Evolutionary conservation across 495 filamentous ascomycete species (phyloP).

Genomic region (Lasiosphaeria ovina): DNA sequence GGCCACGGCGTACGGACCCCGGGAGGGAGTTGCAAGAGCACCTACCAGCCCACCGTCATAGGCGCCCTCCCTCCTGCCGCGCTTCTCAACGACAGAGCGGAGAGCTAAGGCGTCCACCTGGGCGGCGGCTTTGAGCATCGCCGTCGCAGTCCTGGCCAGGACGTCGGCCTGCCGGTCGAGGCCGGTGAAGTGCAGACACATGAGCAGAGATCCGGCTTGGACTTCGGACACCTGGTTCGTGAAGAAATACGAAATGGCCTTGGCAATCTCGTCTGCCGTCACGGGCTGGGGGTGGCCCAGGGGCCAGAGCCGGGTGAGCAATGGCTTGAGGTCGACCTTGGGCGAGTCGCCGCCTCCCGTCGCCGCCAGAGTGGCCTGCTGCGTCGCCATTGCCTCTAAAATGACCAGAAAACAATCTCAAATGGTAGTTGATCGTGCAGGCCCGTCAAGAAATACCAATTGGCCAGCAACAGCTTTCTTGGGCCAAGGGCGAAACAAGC

Average conservation of each 20-base stretch:
- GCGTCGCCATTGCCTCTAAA: conserved; percentile 9
- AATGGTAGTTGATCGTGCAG: neutral
- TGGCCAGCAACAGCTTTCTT: neutral
- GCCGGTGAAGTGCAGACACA: conserved; percentile 82
- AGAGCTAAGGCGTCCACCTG: conserved; percentile 40
- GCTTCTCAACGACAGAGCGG: conserved; percentile 46
- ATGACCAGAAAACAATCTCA: neutral
- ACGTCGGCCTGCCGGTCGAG: conserved; percentile 75
- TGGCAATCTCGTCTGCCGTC: conserved; percentile 76
- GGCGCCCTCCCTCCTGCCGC: conserved; percentile 59
- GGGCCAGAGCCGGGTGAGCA: conserved; percentile 78
- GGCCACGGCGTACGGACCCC: neutral
- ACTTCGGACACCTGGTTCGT: conserved; percentile 77
- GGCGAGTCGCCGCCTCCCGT: conserved; percentile 13
- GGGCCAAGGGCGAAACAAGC: neutral
- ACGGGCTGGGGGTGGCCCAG: conserved; percentile 48
- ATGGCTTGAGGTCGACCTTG: conserved; percentile 68
- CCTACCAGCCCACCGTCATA: conserved; percentile 71
- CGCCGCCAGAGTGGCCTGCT: neutral
- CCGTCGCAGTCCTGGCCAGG: conserved; percentile 67
- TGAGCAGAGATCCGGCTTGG: conserved; percentile 81
- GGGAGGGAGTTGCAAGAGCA: neutral
- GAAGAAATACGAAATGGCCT: conserved; percentile 85
- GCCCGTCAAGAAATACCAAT: neutral
- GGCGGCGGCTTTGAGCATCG: conserved; percentile 61